phyloP scores from a whole-genome alignment of 202 grass and related monocot genomes.

The Dendrocalamus latiflorus region DNA sequence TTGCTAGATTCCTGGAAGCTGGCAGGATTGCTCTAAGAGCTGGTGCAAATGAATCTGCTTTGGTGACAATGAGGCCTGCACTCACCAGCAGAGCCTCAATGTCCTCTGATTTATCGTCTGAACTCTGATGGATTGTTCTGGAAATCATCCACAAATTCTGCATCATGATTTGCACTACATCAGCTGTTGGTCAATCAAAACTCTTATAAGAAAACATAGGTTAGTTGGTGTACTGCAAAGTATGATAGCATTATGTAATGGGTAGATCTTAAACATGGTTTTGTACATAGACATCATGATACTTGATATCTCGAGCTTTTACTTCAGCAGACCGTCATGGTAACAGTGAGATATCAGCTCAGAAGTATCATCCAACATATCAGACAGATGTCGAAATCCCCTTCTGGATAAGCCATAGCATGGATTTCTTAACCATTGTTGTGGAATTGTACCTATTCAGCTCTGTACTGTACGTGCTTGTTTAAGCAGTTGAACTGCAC shows the following conservation, averaged over 20 bases:
- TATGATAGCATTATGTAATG: neutral
- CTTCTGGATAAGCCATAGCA: slow-evolving; percentile 2
- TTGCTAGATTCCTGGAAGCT: slow-evolving; percentile 85
- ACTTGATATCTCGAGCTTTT: slow-evolving; percentile 26
- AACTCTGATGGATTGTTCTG: slow-evolving; percentile 27
- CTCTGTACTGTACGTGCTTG: slow-evolving; percentile 39
- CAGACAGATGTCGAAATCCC: slow-evolving; percentile 10
- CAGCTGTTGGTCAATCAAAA: neutral
- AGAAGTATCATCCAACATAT: slow-evolving; percentile 12
- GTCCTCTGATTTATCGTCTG: slow-evolving; percentile 52
- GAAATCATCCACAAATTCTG: neutral
- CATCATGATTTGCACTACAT: neutral
- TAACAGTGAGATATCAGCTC: slow-evolving; percentile 13
- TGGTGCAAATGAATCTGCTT: slow-evolving; percentile 81
- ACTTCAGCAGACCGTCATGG: no score
- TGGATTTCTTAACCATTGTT: slow-evolving; percentile 12
- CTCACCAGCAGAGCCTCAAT: slow-evolving; percentile 67
- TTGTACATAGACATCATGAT: no score
- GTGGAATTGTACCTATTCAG: slow-evolving; percentile 43
- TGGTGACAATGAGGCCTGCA: slow-evolving; percentile 89
- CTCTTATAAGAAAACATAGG: neutral
- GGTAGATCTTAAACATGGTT: no score
- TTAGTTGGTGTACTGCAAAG: neutral
- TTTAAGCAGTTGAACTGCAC: no score
- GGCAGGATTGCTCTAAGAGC: slow-evolving; percentile 69